These are phyloP conservation scores for Immersiella caudata DNA, from an alignment of 495 filamentous ascomycete genomes.

Conservation along the genomic window DNA sequence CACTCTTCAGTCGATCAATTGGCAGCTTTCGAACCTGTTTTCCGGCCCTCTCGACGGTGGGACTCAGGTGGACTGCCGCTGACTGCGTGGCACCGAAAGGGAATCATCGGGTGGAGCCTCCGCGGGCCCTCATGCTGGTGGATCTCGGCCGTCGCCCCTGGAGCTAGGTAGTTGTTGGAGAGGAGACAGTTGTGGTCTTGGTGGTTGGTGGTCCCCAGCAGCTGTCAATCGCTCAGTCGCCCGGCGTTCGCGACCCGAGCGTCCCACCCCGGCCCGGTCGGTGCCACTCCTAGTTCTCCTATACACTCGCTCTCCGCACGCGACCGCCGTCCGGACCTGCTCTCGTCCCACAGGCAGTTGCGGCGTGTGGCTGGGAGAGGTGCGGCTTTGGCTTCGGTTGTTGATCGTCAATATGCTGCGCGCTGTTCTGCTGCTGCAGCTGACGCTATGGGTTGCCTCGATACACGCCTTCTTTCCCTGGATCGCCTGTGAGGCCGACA, in stretches of 20 bases:
- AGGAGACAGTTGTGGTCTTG: neutral
- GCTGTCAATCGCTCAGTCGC: too few species aligned
- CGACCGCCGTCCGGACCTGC: neutral
- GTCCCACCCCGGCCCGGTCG: neutral
- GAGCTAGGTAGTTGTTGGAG: neutral
- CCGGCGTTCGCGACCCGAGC: constrained; percentile 8
- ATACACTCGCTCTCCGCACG: constrained; percentile 10
- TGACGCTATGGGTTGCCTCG: constrained; percentile 46
- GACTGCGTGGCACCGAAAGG: neutral
- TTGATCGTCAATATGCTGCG: constrained; percentile 43
- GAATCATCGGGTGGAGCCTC: constrained; percentile 11
- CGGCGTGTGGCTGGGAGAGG: constrained; percentile 27
- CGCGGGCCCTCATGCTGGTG: constrained; percentile 9
- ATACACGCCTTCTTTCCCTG: constrained; percentile 45
- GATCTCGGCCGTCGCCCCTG: neutral
- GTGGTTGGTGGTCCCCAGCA: too few species aligned
- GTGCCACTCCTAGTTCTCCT: neutral
- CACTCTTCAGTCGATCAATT: constrained; percentile 5
- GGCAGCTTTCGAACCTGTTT: neutral
- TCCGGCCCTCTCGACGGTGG: neutral
- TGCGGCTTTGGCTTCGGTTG: constrained; percentile 23
- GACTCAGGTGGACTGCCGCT: too few species aligned
- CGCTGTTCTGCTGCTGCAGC: constrained; percentile 38
- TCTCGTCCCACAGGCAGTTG: constrained; percentile 20
- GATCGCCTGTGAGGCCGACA: constrained; percentile 30